These are phyloP conservation scores for Nectriaceae sp. DNA, from an alignment of 2,329 filamentous ascomycete genomes.

Conservation along the genomic window DNA sequence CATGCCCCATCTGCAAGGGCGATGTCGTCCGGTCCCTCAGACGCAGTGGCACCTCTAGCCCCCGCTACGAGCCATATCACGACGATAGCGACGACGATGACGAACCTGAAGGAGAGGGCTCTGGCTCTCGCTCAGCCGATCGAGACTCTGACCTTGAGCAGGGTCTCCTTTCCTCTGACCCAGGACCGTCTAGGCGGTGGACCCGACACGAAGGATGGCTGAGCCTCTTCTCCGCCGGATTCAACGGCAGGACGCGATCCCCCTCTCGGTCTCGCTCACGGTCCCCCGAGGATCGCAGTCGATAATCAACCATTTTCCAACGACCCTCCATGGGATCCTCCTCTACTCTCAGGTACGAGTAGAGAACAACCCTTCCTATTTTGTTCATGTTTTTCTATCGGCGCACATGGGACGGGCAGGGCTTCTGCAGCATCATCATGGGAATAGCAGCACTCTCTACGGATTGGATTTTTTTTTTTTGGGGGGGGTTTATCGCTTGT, in stretches of 20 bases:
- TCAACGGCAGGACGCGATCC: conserved; percentile 12
- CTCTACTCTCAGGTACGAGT: too few species aligned
- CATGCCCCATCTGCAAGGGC: conserved; percentile 98
- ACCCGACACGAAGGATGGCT: conserved; percentile 40
- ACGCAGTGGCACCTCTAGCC: conserved; percentile 51
- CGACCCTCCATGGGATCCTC: too few species aligned
- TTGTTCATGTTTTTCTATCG: too few species aligned
- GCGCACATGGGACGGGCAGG: too few species aligned
- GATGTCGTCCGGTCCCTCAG: conserved; percentile 80
- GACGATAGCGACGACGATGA: conserved; percentile 50
- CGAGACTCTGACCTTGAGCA: conserved; percentile 46
- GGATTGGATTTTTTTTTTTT: not conserved
- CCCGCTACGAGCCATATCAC: conserved; percentile 56
- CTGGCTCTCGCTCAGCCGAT: conserved; percentile 32
- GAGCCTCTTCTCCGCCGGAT: conserved; percentile 36
- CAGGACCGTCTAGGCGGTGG: conserved; percentile 18
- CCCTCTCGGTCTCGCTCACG: conserved; percentile 18
- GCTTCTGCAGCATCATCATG: not conserved
- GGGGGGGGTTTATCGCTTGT: not conserved
- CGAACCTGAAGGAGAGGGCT: conserved; percentile 40
- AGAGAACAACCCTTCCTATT: too few species aligned
- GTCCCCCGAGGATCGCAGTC: conserved; percentile 28
- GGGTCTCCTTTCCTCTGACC: conserved; percentile 33
- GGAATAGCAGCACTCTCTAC: not conserved
- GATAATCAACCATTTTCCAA: conserved; percentile 10